These are phyloP conservation scores for Arthrinium phaeospermum DNA, from an alignment of 2,329 filamentous ascomycete genomes.

Conservation along the genomic window DNA sequence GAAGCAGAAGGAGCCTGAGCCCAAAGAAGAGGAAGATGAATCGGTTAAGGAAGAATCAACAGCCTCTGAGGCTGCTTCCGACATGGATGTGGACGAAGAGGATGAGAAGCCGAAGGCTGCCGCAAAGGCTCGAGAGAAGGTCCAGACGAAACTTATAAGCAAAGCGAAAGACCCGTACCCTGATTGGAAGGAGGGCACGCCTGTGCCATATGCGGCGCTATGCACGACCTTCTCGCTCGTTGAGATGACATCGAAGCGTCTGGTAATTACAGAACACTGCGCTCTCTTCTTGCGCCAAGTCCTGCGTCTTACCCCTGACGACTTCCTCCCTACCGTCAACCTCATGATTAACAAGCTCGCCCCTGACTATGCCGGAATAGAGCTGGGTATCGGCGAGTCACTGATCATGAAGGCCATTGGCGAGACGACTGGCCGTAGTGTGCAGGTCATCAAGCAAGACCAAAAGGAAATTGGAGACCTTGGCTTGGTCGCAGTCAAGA, in stretches of 20 bases:
- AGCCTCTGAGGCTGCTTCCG: slow-evolving; percentile 52
- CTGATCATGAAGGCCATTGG: slow-evolving; percentile 99
- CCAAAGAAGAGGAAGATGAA: slow-evolving; percentile 7
- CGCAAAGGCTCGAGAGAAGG: slow-evolving; percentile 82
- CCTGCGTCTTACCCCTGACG: slow-evolving; percentile 85
- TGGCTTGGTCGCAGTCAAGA: slow-evolving; percentile 93
- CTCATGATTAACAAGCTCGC: slow-evolving; percentile 99
- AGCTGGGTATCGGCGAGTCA: slow-evolving; percentile 97
- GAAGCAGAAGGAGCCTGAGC: slow-evolving; percentile 34
- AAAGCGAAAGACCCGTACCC: slow-evolving; percentile 80
- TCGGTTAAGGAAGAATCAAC: slow-evolving; percentile 40
- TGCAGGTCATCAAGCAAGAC: slow-evolving; percentile 90
- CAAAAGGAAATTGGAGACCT: slow-evolving; percentile 97
- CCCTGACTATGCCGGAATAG: slow-evolving; percentile 94
- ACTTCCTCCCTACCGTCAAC: slow-evolving; percentile 85
- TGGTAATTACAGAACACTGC: slow-evolving; percentile 88
- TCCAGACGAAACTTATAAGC: slow-evolving; percentile 71
- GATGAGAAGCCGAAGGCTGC: slow-evolving; percentile 62
- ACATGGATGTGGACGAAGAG: slow-evolving; percentile 57
- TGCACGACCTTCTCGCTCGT: slow-evolving; percentile 94
- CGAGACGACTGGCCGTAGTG: slow-evolving; percentile 86
- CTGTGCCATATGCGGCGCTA: slow-evolving; percentile 92
- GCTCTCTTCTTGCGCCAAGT: slow-evolving; percentile 92
- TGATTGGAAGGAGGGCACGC: slow-evolving; percentile 88
- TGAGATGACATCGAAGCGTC: slow-evolving; percentile 90